Conservation (phyloP, 2,329 filamentous ascomycete species). For the Trichoderma polysporum region DNA sequence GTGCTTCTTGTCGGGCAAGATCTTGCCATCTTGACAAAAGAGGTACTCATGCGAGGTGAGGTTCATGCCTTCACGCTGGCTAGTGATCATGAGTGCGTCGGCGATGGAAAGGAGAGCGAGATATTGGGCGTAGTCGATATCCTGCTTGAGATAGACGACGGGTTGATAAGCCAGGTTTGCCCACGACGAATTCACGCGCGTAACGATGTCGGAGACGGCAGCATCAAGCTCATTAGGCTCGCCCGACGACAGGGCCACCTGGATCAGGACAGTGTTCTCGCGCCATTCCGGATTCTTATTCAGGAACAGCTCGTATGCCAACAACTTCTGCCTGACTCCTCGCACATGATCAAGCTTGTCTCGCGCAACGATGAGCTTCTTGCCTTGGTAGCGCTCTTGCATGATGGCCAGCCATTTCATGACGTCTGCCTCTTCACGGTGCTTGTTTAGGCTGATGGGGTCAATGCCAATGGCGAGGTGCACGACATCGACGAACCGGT, state of each 20-base stretch:
- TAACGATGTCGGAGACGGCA: slow-evolving; percentile 89
- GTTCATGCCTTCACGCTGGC: slow-evolving; percentile 96
- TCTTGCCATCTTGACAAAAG: slow-evolving; percentile 83
- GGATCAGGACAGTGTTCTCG: slow-evolving; percentile 85
- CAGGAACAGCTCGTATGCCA: slow-evolving; percentile 89
- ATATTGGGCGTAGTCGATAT: slow-evolving; percentile 90
- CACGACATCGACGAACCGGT: slow-evolving; percentile 87
- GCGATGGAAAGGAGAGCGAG: slow-evolving; percentile 87
- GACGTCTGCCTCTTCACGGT: slow-evolving; percentile 72
- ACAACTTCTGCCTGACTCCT: slow-evolving; percentile 87
- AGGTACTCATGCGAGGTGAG: slow-evolving; percentile 92
- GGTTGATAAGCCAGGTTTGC: slow-evolving; percentile 91
- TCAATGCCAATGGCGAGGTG: slow-evolving; percentile 89
- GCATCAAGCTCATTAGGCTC: slow-evolving; percentile 86
- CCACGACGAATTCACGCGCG: slow-evolving; percentile 87
- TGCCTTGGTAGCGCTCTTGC: slow-evolving; percentile 79
- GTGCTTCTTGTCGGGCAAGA: slow-evolving; percentile 69
- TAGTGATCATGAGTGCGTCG: slow-evolving; percentile 91
- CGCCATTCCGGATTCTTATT: slow-evolving; percentile 91
- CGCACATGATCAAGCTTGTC: slow-evolving; percentile 94
- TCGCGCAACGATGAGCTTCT: slow-evolving; percentile 86
- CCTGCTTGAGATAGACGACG: slow-evolving; percentile 90
- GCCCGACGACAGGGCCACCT: slow-evolving; percentile 87
- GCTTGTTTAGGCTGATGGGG: slow-evolving; percentile 68
- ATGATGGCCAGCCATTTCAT: slow-evolving; percentile 76